Conservation (phyloP, 163 green algal species). For the Scenedesmus sp. region DNA sequence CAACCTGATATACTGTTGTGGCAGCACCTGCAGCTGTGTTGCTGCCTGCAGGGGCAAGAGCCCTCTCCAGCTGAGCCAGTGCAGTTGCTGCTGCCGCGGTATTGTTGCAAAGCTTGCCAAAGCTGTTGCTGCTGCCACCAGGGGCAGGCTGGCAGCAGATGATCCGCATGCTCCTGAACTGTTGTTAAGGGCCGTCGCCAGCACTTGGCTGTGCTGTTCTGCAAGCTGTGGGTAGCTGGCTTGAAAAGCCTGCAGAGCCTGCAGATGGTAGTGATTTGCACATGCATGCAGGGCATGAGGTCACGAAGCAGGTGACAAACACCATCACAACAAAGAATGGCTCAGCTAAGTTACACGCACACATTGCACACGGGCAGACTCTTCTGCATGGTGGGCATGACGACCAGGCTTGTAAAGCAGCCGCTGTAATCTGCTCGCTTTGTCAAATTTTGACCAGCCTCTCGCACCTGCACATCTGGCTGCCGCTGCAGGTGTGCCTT, state of each 20-base stretch:
- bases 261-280: not conserved
- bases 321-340: no score
- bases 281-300: not conserved
- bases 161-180: not conserved
- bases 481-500: constrained; percentile 35
- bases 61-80: not conserved
- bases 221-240: not conserved
- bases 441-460: not conserved
- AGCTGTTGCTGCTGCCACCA: not conserved
- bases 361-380: no score
- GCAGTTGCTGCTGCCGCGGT: constrained; percentile 2
- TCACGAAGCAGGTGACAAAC: not conserved
- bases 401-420: no score
- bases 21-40: not conserved
- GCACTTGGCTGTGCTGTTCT: constrained; percentile 14
- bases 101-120: not conserved
- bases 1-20: not conserved
- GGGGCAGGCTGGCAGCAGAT: not conserved
- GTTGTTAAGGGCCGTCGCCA: constrained; percentile 3
- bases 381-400: no score
- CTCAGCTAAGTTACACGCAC: no score
- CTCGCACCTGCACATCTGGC: constrained; percentile 15
- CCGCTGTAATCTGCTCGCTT: no score
- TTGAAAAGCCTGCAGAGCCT: constrained; percentile 24
- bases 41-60: not conserved